Evolutionary conservation across 257 asterid genomes (phyloP).

Genomic region (Nicotiana benthamiana): DNA sequence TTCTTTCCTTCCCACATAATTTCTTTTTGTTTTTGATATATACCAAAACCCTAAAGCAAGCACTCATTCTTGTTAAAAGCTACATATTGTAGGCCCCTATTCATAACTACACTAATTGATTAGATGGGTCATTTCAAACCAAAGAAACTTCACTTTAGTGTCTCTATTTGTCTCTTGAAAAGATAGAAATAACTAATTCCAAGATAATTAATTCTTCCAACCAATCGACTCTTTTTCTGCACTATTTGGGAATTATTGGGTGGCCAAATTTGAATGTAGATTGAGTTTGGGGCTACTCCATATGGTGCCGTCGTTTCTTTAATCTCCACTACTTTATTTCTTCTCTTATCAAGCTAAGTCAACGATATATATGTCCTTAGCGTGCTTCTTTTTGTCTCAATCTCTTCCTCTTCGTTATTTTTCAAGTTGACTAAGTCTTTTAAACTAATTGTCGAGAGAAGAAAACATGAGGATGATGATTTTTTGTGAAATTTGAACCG

Average conservation of each 20-base stretch:
- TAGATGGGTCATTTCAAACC: not conserved
- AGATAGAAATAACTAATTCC: too few species aligned
- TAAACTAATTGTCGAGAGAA: not conserved
- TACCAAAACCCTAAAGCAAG: conserved; percentile 54
- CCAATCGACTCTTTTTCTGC: not conserved
- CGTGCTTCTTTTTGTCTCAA: not conserved
- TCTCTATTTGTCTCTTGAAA: conserved; percentile 5
- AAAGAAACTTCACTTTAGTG: not conserved
- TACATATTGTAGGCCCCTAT: conserved; percentile 45
- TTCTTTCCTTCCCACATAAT: conserved; percentile 59
- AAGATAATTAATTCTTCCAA: too few species aligned
- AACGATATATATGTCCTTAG: not conserved
- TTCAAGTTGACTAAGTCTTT: not conserved
- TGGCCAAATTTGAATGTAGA: conserved; percentile 7
- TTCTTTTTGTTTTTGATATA: conserved; percentile 18
- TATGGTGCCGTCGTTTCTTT: not conserved
- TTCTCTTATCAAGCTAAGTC: not conserved
- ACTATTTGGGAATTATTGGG: not conserved
- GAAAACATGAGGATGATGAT: not conserved
- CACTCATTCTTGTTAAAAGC: conserved; percentile 59
- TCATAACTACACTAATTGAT: conserved; percentile 18
- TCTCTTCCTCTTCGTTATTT: not conserved
- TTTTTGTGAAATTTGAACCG: not conserved
- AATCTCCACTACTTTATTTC: not conserved
- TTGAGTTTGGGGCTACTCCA: conserved; percentile 2